Percentiles rank a stretch among this genome's conserved stretches.
These are phyloP conservation scores for Sporothrix luriei DNA, from an alignment of 2,329 filamentous ascomycete species.

Conservation along the genomic window DNA sequence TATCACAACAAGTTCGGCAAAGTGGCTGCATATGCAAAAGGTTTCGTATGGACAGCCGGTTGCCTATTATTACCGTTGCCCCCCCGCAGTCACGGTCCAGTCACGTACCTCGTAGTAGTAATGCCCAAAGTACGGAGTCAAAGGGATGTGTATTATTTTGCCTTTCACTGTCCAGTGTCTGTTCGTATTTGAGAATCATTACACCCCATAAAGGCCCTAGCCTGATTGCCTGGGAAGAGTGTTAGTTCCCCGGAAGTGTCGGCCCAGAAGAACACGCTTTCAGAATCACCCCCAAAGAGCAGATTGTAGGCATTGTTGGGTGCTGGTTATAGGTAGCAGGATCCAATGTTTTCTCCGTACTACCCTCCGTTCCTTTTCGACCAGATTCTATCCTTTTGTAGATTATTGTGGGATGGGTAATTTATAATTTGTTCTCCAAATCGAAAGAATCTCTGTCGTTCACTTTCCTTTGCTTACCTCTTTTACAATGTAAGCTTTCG, in stretches of 20 bases:
- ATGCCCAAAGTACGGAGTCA: neutral
- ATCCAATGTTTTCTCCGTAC: too few relatives aligned
- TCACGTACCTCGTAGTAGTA: neutral
- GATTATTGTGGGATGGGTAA: neutral
- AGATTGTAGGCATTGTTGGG: neutral
- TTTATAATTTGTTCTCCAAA: too few relatives aligned
- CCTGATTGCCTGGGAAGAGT: neutral
- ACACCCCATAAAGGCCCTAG: neutral
- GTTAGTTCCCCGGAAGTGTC: conserved; percentile 12
- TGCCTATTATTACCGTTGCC: neutral
- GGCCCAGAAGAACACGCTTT: neutral
- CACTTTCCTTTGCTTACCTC: neutral
- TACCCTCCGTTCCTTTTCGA: too few relatives aligned
- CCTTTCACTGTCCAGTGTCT: neutral
- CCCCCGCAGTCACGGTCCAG: conserved; percentile 14
- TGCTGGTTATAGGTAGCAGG: too few relatives aligned
- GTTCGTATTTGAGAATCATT: neutral
- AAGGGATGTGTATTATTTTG: neutral
- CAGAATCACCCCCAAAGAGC: neutral
- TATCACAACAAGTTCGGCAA: neutral
- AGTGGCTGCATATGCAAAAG: neutral
- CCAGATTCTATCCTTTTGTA: neutral
- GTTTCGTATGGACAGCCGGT: neutral
- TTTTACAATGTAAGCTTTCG: too few relatives aligned
- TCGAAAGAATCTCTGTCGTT: neutral